phyloP scores from a whole-genome alignment of 78 protist species.

The Mastigamoeba balamuthi region DNA sequence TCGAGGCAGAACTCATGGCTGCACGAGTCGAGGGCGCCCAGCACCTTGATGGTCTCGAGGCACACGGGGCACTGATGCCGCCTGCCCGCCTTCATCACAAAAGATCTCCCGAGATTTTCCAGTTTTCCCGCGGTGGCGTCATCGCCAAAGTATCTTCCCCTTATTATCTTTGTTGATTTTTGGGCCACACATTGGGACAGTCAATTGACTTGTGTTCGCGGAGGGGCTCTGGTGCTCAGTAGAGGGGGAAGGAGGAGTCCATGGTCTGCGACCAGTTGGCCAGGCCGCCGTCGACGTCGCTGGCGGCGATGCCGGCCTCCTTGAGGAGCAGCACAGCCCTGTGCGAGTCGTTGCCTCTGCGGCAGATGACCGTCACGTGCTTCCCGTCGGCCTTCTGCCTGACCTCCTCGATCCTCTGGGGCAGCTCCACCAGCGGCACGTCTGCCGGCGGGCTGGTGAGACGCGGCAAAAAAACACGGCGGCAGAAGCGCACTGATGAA shows the following conservation, averaged over 20 bases:
- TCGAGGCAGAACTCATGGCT: too few species aligned
- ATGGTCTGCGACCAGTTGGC: conserved; percentile 20
- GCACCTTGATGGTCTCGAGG: too few species aligned
- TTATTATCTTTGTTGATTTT: too few species aligned
- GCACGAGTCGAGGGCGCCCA: too few species aligned
- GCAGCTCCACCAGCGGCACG: neutral
- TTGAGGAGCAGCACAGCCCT: conserved; percentile 18
- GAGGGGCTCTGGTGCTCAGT: conserved; percentile 3
- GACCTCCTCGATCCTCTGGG: neutral
- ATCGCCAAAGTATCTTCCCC: too few species aligned
- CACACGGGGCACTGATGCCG: too few species aligned
- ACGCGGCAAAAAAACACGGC: neutral
- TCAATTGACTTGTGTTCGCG: too few species aligned
- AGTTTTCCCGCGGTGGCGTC: too few species aligned
- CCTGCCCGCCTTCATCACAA: too few species aligned
- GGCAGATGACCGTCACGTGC: conserved; percentile 23
- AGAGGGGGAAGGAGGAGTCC: conserved; percentile 25
- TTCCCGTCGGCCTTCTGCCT: neutral
- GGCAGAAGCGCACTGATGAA: conserved; percentile 14
- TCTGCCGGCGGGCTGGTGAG: neutral
- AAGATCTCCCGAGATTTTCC: too few species aligned
- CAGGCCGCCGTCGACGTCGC: conserved; percentile 23
- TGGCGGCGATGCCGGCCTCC: neutral
- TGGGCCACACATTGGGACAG: too few species aligned
- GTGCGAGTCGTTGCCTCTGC: conserved; percentile 54